Evolutionary conservation across 805 yeast species (phyloP), one percentile per base, ranked within the genome.

Genomic region (Metschnikowia proteae): DNA sequence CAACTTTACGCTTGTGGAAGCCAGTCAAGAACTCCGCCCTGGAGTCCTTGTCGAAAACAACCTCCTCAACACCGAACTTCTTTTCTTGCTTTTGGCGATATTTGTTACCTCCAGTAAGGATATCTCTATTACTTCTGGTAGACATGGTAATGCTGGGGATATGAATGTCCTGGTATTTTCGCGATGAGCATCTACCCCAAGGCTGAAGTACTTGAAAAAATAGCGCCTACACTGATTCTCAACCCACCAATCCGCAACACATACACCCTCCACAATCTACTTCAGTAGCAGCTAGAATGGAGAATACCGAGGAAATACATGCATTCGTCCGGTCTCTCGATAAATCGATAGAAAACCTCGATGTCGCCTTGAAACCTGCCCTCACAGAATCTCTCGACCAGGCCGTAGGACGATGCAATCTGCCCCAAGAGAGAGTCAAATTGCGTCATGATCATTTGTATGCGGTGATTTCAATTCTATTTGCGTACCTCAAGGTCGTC

Each of bases 1-100:
- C 87, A 13, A 92, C 64, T 64, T 92, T 92, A 61, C 99, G 80
- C 70, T 92, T 92, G 67, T 94, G 98, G 66, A 92, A 92, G 36
- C 99, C 99, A 3, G 97, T 92, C 56, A 92, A 71, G 65, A 83
- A 92, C 52, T 92, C 96, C 65, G 75, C 69, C 63, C 97, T 72
- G n/a, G 86, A 78, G 17, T 78, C 86, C 54, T 82, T 80, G 66
- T 94, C 94, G 64, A 90, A 94, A 1, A 79, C 81, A 28, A 94
- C 95, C 64, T 89, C 97, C 27, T 81, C 91, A 2, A 88, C 90
- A 35, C 89, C 60, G 36, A 23, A 53, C 49, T 57, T 57, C 36
- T 54, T 55, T 17, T 46, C 55, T 45, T 82, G 84, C 56, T 83
- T 85, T 46, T 80, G 80, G 13, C 84, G 83, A 65, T 90, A 91